These are phyloP conservation scores for Solanum chilense DNA, from an alignment of 257 asterid species.

Conservation along the genomic window DNA sequence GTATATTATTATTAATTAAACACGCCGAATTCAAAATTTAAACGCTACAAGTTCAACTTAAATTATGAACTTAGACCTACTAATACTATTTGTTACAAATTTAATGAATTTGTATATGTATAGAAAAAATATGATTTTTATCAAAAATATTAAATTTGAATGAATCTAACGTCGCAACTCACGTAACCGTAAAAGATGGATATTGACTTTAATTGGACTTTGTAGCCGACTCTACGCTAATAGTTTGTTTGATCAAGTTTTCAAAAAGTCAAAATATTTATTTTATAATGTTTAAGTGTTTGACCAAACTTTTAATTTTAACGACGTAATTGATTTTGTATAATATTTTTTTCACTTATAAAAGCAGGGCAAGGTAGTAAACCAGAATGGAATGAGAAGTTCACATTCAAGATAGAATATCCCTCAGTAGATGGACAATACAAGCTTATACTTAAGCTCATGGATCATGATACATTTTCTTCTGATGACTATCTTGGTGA, in stretches of 20 bases:
- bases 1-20: background rate
- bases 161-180: background rate
- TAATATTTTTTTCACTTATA: background rate
- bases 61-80: background rate
- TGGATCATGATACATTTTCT: constrained; percentile 45
- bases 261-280: background rate
- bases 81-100: background rate
- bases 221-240: background rate
- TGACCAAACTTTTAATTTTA: background rate
- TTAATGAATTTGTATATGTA: background rate
- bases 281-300: background rate
- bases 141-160: background rate
- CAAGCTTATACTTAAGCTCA: constrained; percentile 40
- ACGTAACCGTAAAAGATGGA: too few relatives aligned
- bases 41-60: background rate
- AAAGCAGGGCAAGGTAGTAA: constrained; percentile 40
- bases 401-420: constrained; percentile 38
- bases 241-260: background rate
- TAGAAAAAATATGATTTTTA: too few relatives aligned
- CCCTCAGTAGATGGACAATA: constrained; percentile 17
- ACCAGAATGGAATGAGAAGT: constrained; percentile 57
- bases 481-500: constrained; percentile 52
- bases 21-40: background rate
- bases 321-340: background rate
- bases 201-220: background rate